Evolutionary conservation across 371 early-diverging fungal genomes (phyloP).

Genomic region (Mucor mucedo): DNA sequence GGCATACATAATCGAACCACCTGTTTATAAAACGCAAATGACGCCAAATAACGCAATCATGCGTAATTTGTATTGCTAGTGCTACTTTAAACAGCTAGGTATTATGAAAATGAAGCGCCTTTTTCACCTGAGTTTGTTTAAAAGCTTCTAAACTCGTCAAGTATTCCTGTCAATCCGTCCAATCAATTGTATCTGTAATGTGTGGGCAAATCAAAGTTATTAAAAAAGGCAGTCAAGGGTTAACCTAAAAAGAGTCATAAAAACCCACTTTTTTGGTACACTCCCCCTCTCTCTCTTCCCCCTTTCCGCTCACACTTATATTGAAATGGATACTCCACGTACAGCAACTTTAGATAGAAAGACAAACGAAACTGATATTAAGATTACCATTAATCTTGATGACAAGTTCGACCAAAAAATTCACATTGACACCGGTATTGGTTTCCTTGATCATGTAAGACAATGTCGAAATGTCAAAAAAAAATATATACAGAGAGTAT

Average conservation of each 20-base stretch:
- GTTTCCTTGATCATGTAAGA: slow-evolving; percentile 94
- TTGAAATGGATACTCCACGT: slow-evolving; percentile 40
- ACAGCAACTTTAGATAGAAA: slow-evolving; percentile 77
- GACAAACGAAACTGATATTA: slow-evolving; percentile 94
- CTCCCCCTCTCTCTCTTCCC: background rate
- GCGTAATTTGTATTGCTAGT: too few relatives aligned
- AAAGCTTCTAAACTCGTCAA: too few relatives aligned
- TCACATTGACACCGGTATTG: slow-evolving; percentile 90
- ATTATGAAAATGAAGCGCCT: too few relatives aligned
- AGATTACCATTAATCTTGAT: slow-evolving; percentile 70
- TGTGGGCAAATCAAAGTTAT: too few relatives aligned
- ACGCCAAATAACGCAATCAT: too few relatives aligned
- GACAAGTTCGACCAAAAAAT: slow-evolving; percentile 66
- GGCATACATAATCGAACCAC: too few relatives aligned
- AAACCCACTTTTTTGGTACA: background rate
- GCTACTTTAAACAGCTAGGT: too few relatives aligned
- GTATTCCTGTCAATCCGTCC: too few relatives aligned
- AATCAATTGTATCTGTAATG: too few relatives aligned
- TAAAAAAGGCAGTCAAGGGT: too few relatives aligned
- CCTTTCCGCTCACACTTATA: slow-evolving; percentile 7
- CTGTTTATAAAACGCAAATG: too few relatives aligned
- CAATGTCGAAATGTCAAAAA: background rate
- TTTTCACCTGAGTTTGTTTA: too few relatives aligned
- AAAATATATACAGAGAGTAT: background rate
- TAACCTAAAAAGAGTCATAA: slow-evolving; percentile 1